These are phyloP conservation scores for Saccharomyces mikatae DNA, from an alignment of 805 yeast species.

Conservation along the genomic window DNA sequence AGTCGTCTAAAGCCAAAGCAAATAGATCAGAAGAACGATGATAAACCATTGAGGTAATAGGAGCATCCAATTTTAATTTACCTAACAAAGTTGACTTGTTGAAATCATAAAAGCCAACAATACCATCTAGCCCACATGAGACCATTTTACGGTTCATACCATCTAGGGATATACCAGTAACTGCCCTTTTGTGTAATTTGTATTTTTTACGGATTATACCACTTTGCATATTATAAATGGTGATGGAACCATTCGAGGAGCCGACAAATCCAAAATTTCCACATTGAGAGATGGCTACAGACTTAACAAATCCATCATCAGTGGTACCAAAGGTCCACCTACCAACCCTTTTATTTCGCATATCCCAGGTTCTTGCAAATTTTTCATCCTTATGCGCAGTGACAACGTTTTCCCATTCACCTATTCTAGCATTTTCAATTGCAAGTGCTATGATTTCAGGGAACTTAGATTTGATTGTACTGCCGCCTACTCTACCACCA, in stretches of 20 bases:
- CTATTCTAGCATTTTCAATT: constrained; percentile 64
- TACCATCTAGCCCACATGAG: constrained; percentile 81
- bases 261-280: constrained; percentile 95
- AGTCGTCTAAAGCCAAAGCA: constrained; percentile 80
- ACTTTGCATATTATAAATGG: constrained; percentile 83
- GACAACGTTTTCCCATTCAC: constrained; percentile 88
- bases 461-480: constrained; percentile 55
- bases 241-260: constrained; percentile 76
- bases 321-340: constrained; percentile 58
- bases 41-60: constrained; percentile 68
- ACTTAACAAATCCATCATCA: constrained; percentile 70
- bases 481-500: constrained; percentile 51
- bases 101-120: constrained; percentile 81
- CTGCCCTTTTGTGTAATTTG: constrained; percentile 63
- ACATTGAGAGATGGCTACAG: constrained; percentile 79
- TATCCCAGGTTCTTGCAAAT: constrained; percentile 88
- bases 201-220: constrained; percentile 72
- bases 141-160: constrained; percentile 86
- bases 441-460: constrained; percentile 69
- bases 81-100: constrained; percentile 60
- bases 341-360: constrained; percentile 72
- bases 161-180: constrained; percentile 83
- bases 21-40: constrained; percentile 78
- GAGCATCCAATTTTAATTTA: constrained; percentile 59
- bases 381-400: constrained; percentile 81